Conservation (phyloP, 768 basidiomycete species). For the Mycena vitilis region DNA sequence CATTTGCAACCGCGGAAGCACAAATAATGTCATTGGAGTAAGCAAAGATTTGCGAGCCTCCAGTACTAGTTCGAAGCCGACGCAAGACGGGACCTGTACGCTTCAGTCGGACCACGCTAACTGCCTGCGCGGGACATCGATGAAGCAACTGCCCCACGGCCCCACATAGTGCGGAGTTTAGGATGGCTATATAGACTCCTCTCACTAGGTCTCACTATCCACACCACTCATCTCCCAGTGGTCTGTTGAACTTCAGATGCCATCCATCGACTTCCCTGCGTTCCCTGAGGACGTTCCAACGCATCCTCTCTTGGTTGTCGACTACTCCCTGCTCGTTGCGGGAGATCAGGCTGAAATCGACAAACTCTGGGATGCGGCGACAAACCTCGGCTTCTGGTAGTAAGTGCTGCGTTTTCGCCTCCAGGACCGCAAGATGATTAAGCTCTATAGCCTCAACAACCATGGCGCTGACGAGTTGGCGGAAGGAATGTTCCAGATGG, state of each 20-base stretch:
- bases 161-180: too few relatives aligned
- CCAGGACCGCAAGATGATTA: neutral
- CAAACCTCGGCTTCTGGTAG: slow-evolving; percentile 76
- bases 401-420: slow-evolving; percentile 46
- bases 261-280: slow-evolving; percentile 45
- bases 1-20: too few relatives aligned
- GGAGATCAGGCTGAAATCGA: slow-evolving; percentile 43
- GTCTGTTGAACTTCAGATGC: slow-evolving; percentile 36
- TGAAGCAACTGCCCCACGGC: too few relatives aligned
- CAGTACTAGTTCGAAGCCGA: too few relatives aligned
- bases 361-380: slow-evolving; percentile 66
- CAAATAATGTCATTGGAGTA: too few relatives aligned
- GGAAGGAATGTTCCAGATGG: slow-evolving; percentile 66
- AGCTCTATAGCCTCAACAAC: slow-evolving; percentile 59
- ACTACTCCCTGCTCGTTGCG: slow-evolving; percentile 53
- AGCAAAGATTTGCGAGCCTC: too few relatives aligned
- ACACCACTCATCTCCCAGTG: too few relatives aligned
- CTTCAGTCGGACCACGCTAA: too few relatives aligned
- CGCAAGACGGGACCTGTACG: too few relatives aligned
- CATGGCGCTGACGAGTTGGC: slow-evolving; percentile 63
- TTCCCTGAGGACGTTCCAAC: slow-evolving; percentile 53
- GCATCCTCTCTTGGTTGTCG: neutral
- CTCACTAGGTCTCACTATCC: too few relatives aligned
- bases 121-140: too few relatives aligned
- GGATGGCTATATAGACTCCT: too few relatives aligned